These are phyloP conservation scores for Penicillium digitatum DNA, from an alignment of 2,329 filamentous ascomycete species.

Conservation along the genomic window DNA sequence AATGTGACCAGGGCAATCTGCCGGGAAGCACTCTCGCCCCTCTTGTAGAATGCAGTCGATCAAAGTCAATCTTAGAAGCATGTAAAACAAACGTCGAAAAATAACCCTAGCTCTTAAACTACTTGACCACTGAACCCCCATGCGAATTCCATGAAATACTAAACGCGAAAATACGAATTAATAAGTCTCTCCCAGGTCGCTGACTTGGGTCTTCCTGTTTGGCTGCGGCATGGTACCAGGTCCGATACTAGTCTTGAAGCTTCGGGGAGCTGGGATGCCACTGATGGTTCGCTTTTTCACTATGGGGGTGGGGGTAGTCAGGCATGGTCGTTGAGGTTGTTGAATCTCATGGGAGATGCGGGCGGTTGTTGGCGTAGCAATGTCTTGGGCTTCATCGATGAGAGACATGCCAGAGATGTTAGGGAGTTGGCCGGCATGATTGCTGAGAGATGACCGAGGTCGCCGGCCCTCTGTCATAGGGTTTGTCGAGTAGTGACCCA, in stretches of 20 bases:
- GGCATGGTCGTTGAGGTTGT: conserved; percentile 43
- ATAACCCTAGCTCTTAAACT: neutral
- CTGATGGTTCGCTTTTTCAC: conserved; percentile 53
- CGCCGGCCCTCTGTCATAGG: conserved; percentile 52
- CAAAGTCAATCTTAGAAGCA: neutral
- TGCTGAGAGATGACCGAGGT: conserved; percentile 68
- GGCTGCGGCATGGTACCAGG: conserved; percentile 48
- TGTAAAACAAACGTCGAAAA: conserved; percentile 2
- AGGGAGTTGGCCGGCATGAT: conserved; percentile 53
- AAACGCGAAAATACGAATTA: conserved; percentile 28
- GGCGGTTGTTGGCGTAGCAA: conserved; percentile 45
- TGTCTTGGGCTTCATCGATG: conserved; percentile 50
- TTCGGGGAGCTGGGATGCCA: conserved; percentile 41
- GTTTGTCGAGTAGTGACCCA: conserved; percentile 53
- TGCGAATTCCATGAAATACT: neutral
- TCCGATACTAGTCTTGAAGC: conserved; percentile 39
- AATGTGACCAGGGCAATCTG: neutral
- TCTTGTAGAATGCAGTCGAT: conserved; percentile 1
- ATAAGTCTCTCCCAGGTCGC: conserved; percentile 57
- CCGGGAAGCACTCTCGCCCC: neutral
- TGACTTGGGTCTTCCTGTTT: conserved; percentile 48
- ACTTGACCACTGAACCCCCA: neutral
- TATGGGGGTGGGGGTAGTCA: conserved; percentile 45
- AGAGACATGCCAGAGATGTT: conserved; percentile 55
- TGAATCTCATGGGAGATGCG: conserved; percentile 32